Evolutionary conservation across 1,284 basidiomycete genomes (phyloP).

Genomic region (Ganoderma multipileum): DNA sequence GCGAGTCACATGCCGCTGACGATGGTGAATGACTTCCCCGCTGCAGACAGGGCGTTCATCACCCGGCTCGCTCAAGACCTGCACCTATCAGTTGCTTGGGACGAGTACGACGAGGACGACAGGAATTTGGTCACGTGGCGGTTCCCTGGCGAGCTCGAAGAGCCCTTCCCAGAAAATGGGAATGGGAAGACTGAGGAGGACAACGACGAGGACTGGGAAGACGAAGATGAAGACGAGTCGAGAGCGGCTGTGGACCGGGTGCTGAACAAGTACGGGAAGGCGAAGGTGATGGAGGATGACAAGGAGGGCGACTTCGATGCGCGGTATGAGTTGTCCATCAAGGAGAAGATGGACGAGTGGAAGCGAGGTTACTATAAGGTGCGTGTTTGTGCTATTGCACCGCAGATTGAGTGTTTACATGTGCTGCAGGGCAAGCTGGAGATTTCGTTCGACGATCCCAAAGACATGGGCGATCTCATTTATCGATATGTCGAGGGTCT

Average conservation of each 20-base stretch:
- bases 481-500: slow-evolving; percentile 93
- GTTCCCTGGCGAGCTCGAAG: slow-evolving; percentile 60
- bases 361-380: slow-evolving; percentile 92
- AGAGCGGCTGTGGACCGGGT: slow-evolving; percentile 82
- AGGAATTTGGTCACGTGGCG: slow-evolving; percentile 74
- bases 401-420: slow-evolving; percentile 7
- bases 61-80: slow-evolving; percentile 76
- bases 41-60: slow-evolving; percentile 82
- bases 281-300: slow-evolving; percentile 74
- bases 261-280: slow-evolving; percentile 87
- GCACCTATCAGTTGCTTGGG: slow-evolving; percentile 83
- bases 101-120: slow-evolving; percentile 88
- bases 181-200: slow-evolving; percentile 41
- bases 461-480: slow-evolving; percentile 71
- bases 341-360: slow-evolving; percentile 92
- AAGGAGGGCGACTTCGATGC: slow-evolving; percentile 80
- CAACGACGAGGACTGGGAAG: slow-evolving; percentile 49
- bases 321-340: slow-evolving; percentile 74
- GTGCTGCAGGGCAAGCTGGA: slow-evolving; percentile 77
- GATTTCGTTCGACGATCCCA: slow-evolving; percentile 75
- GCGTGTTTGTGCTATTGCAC: slow-evolving; percentile 31
- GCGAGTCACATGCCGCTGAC: slow-evolving; percentile 54
- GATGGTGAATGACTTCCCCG: slow-evolving; percentile 80
- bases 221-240: slow-evolving; percentile 55
- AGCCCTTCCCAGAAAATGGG: slow-evolving; percentile 43